Conservation (phyloP, 2,329 filamentous ascomycete genomes). For the Fusarium falciforme region DNA sequence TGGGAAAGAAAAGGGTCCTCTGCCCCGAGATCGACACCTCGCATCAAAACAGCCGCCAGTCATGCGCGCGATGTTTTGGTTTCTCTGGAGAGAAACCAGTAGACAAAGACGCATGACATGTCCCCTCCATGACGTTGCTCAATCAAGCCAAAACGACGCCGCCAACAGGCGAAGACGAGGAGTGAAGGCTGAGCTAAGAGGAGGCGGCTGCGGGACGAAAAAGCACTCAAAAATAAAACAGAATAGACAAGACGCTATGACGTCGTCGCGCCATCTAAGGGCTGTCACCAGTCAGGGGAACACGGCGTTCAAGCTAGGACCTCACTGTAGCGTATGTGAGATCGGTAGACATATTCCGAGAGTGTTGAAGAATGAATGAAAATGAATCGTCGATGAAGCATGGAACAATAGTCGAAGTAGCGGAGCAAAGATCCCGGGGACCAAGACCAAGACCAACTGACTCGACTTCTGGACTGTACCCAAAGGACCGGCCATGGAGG, state of each 20-base stretch:
- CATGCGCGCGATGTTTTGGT: background rate
- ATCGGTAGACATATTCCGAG: background rate
- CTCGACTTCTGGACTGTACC: background rate
- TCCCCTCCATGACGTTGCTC: background rate
- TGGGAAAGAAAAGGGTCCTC: background rate
- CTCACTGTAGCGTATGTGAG: background rate
- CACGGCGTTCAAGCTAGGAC: background rate
- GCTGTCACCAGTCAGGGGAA: background rate
- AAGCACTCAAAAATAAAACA: background rate
- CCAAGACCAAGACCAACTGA: background rate
- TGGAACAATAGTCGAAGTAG: background rate
- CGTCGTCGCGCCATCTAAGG: background rate
- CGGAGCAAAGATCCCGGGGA: background rate
- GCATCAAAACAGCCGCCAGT: background rate
- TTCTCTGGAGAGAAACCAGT: background rate
- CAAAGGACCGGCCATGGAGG: background rate
- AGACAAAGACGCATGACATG: background rate
- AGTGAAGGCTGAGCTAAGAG: background rate
- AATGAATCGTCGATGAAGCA: background rate
- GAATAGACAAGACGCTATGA: conserved; percentile 2
- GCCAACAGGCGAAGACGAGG: background rate
- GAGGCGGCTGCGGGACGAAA: background rate
- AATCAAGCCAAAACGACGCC: background rate
- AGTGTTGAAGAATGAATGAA: background rate
- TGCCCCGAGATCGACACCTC: background rate